Evolutionary conservation across 2,329 filamentous ascomycete genomes (phyloP).

Genomic region (Fusarium musae): DNA sequence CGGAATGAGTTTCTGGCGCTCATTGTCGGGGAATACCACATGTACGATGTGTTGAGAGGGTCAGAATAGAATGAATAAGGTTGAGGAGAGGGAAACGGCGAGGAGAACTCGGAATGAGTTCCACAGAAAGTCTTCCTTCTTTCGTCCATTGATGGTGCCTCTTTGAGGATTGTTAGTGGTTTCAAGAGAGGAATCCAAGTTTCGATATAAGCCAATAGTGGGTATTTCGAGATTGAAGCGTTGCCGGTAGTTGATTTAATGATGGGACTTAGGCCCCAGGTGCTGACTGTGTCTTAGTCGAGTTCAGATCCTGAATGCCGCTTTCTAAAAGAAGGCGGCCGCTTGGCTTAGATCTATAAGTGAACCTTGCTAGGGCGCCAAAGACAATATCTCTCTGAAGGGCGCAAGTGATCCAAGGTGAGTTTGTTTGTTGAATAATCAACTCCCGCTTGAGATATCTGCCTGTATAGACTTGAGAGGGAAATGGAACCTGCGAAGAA

Average conservation of each 20-base stretch:
- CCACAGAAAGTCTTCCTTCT: conserved; percentile 15
- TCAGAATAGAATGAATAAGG: conserved; percentile 35
- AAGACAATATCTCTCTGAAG: not conserved
- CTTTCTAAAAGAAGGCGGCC: not conserved
- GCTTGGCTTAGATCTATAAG: not conserved
- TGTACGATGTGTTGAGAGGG: conserved; percentile 8
- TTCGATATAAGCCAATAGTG: conserved; percentile 5
- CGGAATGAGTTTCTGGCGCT: conserved; percentile 18
- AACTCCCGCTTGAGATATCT: not conserved
- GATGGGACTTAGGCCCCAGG: conserved; percentile 4
- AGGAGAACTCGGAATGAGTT: conserved; percentile 17
- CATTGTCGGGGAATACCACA: conserved; percentile 36
- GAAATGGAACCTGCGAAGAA: not conserved
- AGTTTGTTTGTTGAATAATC: not conserved
- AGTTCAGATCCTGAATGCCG: conserved; percentile 4
- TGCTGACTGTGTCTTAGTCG: conserved; percentile 23
- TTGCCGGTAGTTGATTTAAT: conserved; percentile 10
- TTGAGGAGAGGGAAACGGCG: conserved; percentile 26
- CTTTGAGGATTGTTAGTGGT: conserved; percentile 15
- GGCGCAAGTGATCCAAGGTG: not conserved
- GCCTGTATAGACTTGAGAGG: not conserved
- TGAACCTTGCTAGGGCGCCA: not conserved
- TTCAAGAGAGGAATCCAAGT: not conserved
- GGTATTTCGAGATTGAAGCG: not conserved
- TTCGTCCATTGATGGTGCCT: conserved; percentile 11